Percentiles rank a stretch among this genome's conserved stretches.
Evolutionary conservation across 2,329 filamentous ascomycete species (phyloP).

Genomic region (Pseudofabraea citricarpa): DNA sequence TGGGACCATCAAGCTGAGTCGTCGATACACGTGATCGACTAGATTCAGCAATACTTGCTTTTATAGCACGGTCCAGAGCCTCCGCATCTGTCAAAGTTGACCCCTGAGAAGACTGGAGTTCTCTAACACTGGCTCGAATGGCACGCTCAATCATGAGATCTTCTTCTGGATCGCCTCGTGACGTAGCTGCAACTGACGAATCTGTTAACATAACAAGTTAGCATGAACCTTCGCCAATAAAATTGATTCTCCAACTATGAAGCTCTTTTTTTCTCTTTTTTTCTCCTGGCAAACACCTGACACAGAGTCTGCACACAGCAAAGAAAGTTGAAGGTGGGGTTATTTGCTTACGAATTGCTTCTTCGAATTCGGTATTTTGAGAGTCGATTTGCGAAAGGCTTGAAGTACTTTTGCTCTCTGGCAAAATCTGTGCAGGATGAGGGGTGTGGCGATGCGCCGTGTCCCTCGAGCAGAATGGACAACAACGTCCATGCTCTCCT

Average conservation of each 20-base stretch:
- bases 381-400: slow-evolving; percentile 7
- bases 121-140: slow-evolving; percentile 65
- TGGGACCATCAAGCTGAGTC: not conserved
- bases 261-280: too few species aligned
- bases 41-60: slow-evolving; percentile 42
- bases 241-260: too few species aligned
- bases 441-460: slow-evolving; percentile 18
- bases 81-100: slow-evolving; percentile 29
- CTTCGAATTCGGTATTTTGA: slow-evolving; percentile 59
- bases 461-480: slow-evolving; percentile 20
- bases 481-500: slow-evolving; percentile 11
- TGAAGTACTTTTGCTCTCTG: slow-evolving; percentile 6
- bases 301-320: too few species aligned
- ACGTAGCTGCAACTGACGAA: slow-evolving; percentile 66
- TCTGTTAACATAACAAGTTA: too few species aligned
- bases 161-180: slow-evolving; percentile 62
- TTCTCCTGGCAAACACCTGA: too few species aligned
- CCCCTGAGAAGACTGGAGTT: slow-evolving; percentile 39
- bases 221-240: too few species aligned
- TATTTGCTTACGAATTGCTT: slow-evolving; percentile 68
- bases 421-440: slow-evolving; percentile 10
- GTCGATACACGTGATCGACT: slow-evolving; percentile 12
- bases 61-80: slow-evolving; percentile 42
- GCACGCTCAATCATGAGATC: slow-evolving; percentile 69
- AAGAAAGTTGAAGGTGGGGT: too few species aligned